Base-by-base conservation (phyloP, 2,329 filamentous ascomycete genomes). In the Cladosporium sp. region DNA sequence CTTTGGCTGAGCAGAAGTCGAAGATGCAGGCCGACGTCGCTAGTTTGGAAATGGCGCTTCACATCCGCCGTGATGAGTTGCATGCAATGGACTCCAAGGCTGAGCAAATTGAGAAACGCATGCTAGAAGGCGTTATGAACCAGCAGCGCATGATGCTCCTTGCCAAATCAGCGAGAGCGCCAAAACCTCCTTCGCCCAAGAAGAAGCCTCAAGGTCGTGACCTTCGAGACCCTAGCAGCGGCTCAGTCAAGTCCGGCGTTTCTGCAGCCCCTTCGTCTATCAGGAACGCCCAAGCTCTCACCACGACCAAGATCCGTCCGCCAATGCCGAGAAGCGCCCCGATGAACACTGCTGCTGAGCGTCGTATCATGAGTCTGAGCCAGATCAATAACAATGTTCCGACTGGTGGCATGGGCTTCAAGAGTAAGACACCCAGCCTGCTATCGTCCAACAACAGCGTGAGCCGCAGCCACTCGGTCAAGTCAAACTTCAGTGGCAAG, bases 121-220 rank as follows among this genome's bases (percentile, higher is more conserved):
- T 98, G 58, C 74, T 98, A 27, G 92, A 97, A 57, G 91, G 92
- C 20, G 88, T 97, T 55, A 94, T 98, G 72, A 91, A 97, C 60
- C 92, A 97, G 66, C 96, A 92, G 16, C 86, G 92, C 6, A 84
- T 92, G 20, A 77, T 96, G n/a, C 79, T 97, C 51, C 86, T 93
- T 74, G 76, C 82, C 57, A 85, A 88, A 71, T 51, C 49, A 38
- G 42, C 49, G 9, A 41, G 41, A n/a, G 38, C 36, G 4, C 30
- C 47, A 8, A 43, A 41, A 62, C 62, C 7, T 72, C 79, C 48
- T 62, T 57, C 62, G 60, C 65, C 63, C 8, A 61, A 61, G 50
- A 64, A 67, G 57, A 70, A 72, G 38, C 56, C 53, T n/a, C 56
- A 62, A 52, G 62, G 64, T 29, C 63, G 64, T 15, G 64, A 69